A percentile compares a stretch with the other conserved stretches of the same genome.
phyloP scores from a whole-genome alignment of 2,329 filamentous ascomycete species.

The Aspergillus sp. region DNA sequence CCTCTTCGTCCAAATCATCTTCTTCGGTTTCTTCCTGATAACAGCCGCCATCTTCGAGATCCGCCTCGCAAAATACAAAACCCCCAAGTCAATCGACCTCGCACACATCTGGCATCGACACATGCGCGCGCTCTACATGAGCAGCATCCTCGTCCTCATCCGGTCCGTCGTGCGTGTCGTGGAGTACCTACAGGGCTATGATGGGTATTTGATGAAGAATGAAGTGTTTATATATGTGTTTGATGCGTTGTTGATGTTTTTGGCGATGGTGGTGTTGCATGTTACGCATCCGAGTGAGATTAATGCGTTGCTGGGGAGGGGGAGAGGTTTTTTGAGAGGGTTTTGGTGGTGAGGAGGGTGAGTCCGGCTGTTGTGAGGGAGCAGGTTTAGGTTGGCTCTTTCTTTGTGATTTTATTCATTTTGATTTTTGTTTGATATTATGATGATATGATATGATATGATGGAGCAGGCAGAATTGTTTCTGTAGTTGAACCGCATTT shows the following conservation, averaged over 20 bases:
- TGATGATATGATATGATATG: too few species aligned
- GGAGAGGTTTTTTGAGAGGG: slow-evolving; percentile 11
- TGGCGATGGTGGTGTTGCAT: slow-evolving; percentile 17
- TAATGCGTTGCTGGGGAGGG: slow-evolving; percentile 14
- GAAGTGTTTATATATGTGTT: slow-evolving; percentile 28
- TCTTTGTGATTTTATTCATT: too few species aligned
- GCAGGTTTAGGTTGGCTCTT: too few species aligned
- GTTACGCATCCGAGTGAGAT: slow-evolving; percentile 20
- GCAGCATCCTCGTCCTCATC: slow-evolving; percentile 22
- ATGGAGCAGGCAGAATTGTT: too few species aligned
- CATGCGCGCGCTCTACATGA: slow-evolving; percentile 24
- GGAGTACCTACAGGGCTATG: slow-evolving; percentile 23
- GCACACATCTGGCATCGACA: slow-evolving; percentile 29
- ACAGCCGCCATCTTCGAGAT: slow-evolving; percentile 21
- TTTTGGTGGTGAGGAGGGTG: slow-evolving; percentile 9
- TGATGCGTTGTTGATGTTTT: slow-evolving; percentile 24
- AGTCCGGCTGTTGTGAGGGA: not conserved
- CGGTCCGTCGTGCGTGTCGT: slow-evolving; percentile 23
- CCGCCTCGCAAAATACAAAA: slow-evolving; percentile 23
- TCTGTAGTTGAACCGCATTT: too few species aligned
- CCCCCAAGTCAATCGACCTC: slow-evolving; percentile 14
- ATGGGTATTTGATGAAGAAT: slow-evolving; percentile 21
- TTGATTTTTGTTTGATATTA: not conserved
- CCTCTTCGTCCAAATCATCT: slow-evolving; percentile 24
- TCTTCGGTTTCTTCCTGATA: slow-evolving; percentile 26